Percentiles rank a stretch among this genome's conserved stretches.
Evolutionary conservation across 768 basidiomycete genomes (phyloP).

Genomic region (Filobasidium wieringae): DNA sequence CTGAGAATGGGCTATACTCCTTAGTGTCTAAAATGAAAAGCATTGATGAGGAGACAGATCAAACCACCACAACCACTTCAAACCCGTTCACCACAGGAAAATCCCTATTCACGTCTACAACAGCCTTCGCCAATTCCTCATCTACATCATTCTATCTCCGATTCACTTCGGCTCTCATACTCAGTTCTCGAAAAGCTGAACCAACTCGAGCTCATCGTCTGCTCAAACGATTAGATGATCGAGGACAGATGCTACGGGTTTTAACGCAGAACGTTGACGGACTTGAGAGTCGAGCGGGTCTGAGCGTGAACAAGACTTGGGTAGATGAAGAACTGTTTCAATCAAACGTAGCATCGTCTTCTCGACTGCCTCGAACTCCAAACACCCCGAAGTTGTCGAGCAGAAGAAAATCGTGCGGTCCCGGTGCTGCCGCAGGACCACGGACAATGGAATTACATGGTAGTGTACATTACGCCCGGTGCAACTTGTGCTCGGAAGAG

Average conservation of each 20-base stretch:
- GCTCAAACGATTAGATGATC: constrained; percentile 66
- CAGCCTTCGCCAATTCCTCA: background rate
- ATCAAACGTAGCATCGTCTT: too few relatives aligned
- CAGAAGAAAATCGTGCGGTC: too few relatives aligned
- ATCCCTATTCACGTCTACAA: constrained; percentile 75
- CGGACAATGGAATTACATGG: constrained; percentile 63
- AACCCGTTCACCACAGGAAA: constrained; percentile 67
- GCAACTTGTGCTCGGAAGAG: constrained; percentile 68
- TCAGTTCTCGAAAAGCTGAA: constrained; percentile 41
- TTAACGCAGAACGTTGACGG: constrained; percentile 99
- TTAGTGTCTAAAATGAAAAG: background rate
- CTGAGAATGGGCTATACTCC: constrained; percentile 80
- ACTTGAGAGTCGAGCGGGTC: constrained; percentile 67
- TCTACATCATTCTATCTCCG: background rate
- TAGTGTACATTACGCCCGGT: constrained; percentile 81
- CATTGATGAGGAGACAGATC: constrained; percentile 30
- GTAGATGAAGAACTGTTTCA: background rate
- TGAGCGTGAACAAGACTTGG: constrained; percentile 32
- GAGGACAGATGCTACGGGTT: constrained; percentile 70
- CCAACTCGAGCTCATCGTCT: constrained; percentile 83
- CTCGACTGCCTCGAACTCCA: too few relatives aligned
- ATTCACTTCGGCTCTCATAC: background rate
- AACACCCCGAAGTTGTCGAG: too few relatives aligned
- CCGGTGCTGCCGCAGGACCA: too few relatives aligned
- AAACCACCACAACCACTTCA: constrained; percentile 48